These are phyloP conservation scores for Lecanicillium sp. DNA, from an alignment of 2,329 filamentous ascomycete genomes.

Conservation along the genomic window DNA sequence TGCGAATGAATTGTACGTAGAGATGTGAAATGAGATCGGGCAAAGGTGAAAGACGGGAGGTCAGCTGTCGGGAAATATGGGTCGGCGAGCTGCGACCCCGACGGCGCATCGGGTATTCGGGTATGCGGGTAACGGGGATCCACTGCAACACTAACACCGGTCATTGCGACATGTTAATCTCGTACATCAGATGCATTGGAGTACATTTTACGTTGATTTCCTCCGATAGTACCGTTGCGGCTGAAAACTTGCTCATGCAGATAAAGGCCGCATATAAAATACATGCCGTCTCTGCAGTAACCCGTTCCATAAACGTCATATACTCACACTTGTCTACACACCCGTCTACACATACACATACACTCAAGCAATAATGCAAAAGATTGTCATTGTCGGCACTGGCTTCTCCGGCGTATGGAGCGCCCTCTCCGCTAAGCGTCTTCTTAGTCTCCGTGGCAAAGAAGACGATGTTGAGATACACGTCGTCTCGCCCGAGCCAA, in stretches of 20 bases:
- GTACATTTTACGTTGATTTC: no score
- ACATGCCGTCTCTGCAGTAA: no score
- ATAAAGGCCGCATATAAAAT: no score
- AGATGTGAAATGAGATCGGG: not conserved
- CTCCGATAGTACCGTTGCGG: no score
- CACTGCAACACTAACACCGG: no score
- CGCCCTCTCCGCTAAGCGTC: slow-evolving; percentile 24
- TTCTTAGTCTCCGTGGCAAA: slow-evolving; percentile 17
- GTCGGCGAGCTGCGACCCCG: not conserved
- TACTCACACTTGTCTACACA: not conserved
- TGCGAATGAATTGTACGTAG: not conserved
- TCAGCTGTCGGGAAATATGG: no score
- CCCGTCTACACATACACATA: not conserved
- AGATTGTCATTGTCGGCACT: slow-evolving; percentile 20
- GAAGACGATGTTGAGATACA: slow-evolving; percentile 17
- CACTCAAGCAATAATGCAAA: slow-evolving; percentile 1
- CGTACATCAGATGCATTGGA: no score
- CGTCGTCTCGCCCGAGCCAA: slow-evolving; percentile 23
- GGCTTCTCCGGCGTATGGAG: slow-evolving; percentile 29
- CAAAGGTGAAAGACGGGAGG: no score
- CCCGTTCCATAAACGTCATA: no score
- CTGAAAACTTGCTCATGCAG: no score
- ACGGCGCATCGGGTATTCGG: slow-evolving; percentile 8
- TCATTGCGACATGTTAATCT: no score
- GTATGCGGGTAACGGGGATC: slow-evolving; percentile 11